A percentile compares a stretch with the other conserved stretches of the same genome.
Conservation (phyloP, 2,329 filamentous ascomycete species). For the Penicillium palitans region DNA sequence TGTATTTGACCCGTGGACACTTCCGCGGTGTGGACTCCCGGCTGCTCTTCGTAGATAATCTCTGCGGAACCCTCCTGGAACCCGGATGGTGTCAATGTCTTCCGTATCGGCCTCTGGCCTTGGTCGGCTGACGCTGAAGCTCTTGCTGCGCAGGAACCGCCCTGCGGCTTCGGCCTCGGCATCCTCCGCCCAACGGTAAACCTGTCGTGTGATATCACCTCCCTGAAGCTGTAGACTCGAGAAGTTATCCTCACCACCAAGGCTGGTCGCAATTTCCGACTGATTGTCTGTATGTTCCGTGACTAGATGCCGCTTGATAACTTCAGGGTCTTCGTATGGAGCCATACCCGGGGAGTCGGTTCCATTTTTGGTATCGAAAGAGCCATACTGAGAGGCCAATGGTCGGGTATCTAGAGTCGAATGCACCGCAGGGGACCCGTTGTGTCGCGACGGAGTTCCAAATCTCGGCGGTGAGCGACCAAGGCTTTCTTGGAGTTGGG, state of each 20-base stretch:
- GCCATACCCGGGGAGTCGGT: slow-evolving; percentile 37
- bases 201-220: slow-evolving; percentile 89
- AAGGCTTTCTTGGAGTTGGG: slow-evolving; percentile 75
- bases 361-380: slow-evolving; percentile 66
- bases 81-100: slow-evolving; percentile 86
- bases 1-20: slow-evolving; percentile 40
- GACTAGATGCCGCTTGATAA: slow-evolving; percentile 85
- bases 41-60: slow-evolving; percentile 80
- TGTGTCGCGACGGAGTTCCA: slow-evolving; percentile 51
- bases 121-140: slow-evolving; percentile 75
- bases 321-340: slow-evolving; percentile 83
- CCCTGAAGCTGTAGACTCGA: slow-evolving; percentile 91
- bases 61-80: slow-evolving; percentile 89
- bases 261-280: slow-evolving; percentile 37
- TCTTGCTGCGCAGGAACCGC: slow-evolving; percentile 75
- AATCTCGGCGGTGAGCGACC: slow-evolving; percentile 51
- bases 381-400: slow-evolving; percentile 76
- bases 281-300: slow-evolving; percentile 35
- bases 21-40: slow-evolving; percentile 59
- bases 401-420: slow-evolving; percentile 49
- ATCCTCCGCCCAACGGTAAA: slow-evolving; percentile 96
- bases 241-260: slow-evolving; percentile 72
- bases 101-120: slow-evolving; percentile 77
- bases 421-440: slow-evolving; percentile 59
- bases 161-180: slow-evolving; percentile 64